Evolutionary conservation across 176 grass and related monocot species (phyloP).

Genomic region (Cenchrus americanus): DNA sequence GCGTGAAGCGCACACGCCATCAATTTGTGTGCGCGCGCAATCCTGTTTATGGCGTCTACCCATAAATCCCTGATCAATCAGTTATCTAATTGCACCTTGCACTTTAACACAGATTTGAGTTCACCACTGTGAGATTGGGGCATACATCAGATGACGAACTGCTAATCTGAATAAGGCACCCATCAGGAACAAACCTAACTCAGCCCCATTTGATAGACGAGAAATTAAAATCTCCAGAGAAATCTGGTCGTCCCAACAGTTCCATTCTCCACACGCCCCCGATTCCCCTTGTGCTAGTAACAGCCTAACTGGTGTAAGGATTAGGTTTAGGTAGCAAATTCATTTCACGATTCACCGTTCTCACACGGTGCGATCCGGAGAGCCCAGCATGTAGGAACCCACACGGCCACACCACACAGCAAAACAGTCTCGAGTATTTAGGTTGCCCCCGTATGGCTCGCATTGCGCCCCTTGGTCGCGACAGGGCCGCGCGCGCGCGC

Average conservation of each 20-base stretch:
- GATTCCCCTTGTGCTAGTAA: too few species aligned
- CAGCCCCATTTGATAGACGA: neutral
- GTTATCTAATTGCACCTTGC: neutral
- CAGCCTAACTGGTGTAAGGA: neutral
- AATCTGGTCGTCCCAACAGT: neutral
- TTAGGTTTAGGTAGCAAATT: conserved; percentile 28
- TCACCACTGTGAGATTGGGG: neutral
- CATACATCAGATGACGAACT: neutral
- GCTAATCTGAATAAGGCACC: neutral
- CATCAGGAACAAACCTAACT: neutral
- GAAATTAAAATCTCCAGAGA: neutral
- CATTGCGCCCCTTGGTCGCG: neutral
- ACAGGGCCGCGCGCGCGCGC: neutral
- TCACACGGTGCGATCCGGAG: neutral
- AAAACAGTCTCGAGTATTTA: conserved; percentile 2
- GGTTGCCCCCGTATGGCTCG: neutral
- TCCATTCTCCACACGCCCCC: neutral
- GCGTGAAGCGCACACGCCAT: neutral
- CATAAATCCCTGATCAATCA: neutral
- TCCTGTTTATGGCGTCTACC: neutral
- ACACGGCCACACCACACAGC: neutral
- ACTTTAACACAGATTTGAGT: neutral
- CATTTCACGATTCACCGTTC: neutral
- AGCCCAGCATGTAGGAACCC: neutral
- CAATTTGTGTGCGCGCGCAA: neutral